Evolutionary conservation across 805 yeast species (phyloP).

Genomic region (Sungouiozyma intestinalis): DNA sequence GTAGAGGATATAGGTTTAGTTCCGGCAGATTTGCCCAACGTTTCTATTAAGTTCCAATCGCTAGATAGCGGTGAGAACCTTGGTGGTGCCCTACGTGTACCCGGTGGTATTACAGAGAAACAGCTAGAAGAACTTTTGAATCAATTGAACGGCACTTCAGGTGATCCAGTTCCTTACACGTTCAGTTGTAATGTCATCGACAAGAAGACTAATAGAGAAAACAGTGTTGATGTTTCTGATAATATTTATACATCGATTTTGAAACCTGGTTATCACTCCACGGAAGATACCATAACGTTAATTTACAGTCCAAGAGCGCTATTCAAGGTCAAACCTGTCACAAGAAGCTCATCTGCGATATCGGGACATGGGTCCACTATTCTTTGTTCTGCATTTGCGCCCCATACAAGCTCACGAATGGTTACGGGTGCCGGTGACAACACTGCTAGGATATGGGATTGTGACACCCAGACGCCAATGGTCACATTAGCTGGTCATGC

Average conservation of each 20-base stretch:
- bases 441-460: conserved; percentile 95
- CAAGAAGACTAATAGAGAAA: conserved; percentile 30
- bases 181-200: conserved; percentile 52
- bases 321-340: conserved; percentile 83
- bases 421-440: conserved; percentile 95
- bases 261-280: conserved; percentile 76
- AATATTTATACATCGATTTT: conserved; percentile 71
- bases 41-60: conserved; percentile 80
- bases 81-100: conserved; percentile 83
- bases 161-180: conserved; percentile 84
- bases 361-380: conserved; percentile 95
- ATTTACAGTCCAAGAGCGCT: conserved; percentile 92
- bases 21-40: conserved; percentile 78
- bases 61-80: conserved; percentile 81
- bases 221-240: conserved; percentile 58
- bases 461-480: conserved; percentile 86
- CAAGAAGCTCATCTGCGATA: conserved; percentile 84
- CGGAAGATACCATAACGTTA: conserved; percentile 87
- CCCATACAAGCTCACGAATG: conserved; percentile 72
- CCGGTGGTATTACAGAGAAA: conserved; percentile 74
- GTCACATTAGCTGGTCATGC: conserved; percentile 73
- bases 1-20: conserved; percentile 54
- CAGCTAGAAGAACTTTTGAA: conserved; percentile 85
- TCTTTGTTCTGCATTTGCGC: conserved; percentile 87
- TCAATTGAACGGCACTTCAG: conserved; percentile 56